Percentiles rank a stretch among this genome's conserved stretches.
Conservation (phyloP, 2,329 filamentous ascomycete genomes). For the Scedosporium boydii region DNA sequence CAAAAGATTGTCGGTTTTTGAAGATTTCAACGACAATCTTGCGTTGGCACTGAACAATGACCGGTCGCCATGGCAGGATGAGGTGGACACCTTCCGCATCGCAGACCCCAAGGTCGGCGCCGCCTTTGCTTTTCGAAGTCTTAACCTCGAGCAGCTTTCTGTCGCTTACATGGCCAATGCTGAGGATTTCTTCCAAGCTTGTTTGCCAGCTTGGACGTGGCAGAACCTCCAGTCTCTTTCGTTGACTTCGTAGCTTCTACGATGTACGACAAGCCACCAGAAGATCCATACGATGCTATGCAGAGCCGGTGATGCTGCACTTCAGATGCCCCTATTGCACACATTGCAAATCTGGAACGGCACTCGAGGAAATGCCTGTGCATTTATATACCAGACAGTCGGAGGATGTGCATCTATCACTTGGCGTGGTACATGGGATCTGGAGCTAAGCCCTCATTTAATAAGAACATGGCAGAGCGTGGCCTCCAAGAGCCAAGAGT, state of each 20-base stretch:
- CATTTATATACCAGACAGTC: slow-evolving; percentile 20
- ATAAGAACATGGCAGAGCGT: slow-evolving; percentile 9
- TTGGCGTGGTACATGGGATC: slow-evolving; percentile 23
- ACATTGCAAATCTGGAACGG: slow-evolving; percentile 25
- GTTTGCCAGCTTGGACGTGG: background rate
- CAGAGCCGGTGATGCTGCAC: background rate
- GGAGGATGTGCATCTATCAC: slow-evolving; percentile 16
- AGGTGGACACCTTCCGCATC: background rate
- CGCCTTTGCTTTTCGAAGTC: background rate
- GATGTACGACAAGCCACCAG: background rate
- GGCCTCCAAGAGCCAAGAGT: too few species aligned
- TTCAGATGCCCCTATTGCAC: slow-evolving; percentile 19
- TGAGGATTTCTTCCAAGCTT: background rate
- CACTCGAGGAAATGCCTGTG: slow-evolving; percentile 17
- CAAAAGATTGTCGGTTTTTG: background rate
- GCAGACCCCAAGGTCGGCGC: background rate
- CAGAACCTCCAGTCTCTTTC: background rate
- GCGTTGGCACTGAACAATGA: background rate
- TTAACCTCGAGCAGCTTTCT: background rate
- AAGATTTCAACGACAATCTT: too few species aligned
- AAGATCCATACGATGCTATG: background rate
- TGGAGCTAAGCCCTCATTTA: slow-evolving; percentile 16
- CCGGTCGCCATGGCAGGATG: background rate
- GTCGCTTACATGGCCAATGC: background rate
- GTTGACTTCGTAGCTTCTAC: background rate